Conservation (phyloP, 1,284 basidiomycete species). For the Melampsora abietis-canadensis region DNA sequence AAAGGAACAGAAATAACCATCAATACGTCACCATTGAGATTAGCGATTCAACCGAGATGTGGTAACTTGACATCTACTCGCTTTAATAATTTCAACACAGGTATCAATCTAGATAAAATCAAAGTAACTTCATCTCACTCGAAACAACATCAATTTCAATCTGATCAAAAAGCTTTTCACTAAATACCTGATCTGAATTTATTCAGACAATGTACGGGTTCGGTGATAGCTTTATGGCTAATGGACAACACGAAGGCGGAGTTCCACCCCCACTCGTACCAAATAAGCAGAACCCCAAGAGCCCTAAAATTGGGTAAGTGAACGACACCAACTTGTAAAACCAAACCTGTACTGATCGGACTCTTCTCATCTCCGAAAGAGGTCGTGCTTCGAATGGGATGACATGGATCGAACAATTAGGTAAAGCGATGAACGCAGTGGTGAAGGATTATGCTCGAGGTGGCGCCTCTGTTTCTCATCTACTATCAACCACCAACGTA, state of each 20-base stretch:
- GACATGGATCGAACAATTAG: constrained; percentile 15
- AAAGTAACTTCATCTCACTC: neutral
- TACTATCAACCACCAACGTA: constrained; percentile 9
- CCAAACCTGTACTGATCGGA: too few species aligned
- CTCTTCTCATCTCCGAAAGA: neutral
- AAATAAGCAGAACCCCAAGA: neutral
- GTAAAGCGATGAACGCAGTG: neutral
- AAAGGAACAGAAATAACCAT: neutral
- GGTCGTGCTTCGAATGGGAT: constrained; percentile 22
- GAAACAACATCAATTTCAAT: neutral
- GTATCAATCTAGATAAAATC: constrained; percentile 11
- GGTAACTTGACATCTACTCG: constrained; percentile 5
- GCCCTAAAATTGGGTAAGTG: neutral
- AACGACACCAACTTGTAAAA: neutral
- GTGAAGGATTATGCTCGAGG: constrained; percentile 22
- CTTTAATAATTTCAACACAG: constrained; percentile 25
- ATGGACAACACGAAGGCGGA: constrained; percentile 2
- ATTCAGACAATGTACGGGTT: constrained; percentile 23
- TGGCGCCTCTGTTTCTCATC: constrained; percentile 16
- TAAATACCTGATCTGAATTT: neutral
- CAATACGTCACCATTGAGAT: neutral
- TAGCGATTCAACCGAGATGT: constrained; percentile 23
- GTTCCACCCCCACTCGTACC: neutral
- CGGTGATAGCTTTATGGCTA: constrained; percentile 24
- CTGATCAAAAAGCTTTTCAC: neutral